These are phyloP conservation scores for Hyaloscypha finlandica DNA, from an alignment of 495 filamentous ascomycete species.

Conservation along the genomic window DNA sequence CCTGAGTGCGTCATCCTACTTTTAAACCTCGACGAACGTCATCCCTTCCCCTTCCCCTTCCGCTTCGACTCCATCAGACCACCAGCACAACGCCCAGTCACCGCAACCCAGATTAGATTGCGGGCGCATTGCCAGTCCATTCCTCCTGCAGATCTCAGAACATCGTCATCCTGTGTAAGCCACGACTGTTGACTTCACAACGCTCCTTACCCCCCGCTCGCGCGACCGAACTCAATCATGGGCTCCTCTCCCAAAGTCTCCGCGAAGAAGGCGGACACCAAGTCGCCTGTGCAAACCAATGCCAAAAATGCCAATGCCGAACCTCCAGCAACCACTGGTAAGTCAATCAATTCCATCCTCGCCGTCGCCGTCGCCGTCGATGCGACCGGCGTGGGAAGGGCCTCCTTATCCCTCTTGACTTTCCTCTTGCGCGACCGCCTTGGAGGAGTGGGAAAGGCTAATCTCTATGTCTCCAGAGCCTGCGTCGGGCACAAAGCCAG, in stretches of 20 bases:
- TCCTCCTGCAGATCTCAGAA: neutral
- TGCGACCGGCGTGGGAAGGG: neutral
- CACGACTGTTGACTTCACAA: constrained; percentile 9
- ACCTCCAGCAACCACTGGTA: constrained; percentile 13
- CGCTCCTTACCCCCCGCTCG: constrained; percentile 13
- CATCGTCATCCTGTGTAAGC: constrained; percentile 22
- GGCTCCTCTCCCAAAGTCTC: constrained; percentile 25
- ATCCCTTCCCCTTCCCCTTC: constrained; percentile 7
- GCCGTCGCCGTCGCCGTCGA: neutral
- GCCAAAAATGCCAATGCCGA: constrained; percentile 12
- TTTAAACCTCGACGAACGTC: constrained; percentile 1
- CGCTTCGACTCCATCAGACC: neutral
- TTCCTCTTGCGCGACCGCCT: neutral
- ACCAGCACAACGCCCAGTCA: neutral
- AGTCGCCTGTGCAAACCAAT: constrained; percentile 28
- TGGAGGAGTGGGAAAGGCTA: neutral
- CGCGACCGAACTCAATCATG: constrained; percentile 26
- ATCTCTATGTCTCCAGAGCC: neutral
- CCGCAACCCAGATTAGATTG: neutral
- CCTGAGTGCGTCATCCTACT: constrained; percentile 8
- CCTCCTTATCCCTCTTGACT: neutral
- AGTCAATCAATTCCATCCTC: neutral
- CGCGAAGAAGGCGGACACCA: constrained; percentile 24
- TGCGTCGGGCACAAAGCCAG: constrained; percentile 14
- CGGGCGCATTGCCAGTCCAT: neutral